Base-by-base conservation (phyloP, 768 basidiomycete genomes). In the Rhizopogon rudus region DNA sequence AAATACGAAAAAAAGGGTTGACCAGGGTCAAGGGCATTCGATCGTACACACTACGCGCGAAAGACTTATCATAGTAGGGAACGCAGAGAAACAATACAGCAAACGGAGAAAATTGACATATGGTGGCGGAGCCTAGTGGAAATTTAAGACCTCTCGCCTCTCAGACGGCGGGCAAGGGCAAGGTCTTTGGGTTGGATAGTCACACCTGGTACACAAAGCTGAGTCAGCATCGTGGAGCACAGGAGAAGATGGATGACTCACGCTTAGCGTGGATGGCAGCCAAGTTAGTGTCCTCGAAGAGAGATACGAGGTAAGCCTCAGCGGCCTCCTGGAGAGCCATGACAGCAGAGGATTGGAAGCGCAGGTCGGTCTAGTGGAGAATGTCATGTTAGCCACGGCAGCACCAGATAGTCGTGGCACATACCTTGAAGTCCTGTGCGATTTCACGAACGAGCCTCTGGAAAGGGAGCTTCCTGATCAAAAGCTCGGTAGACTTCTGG, bases 391-490 rank as follows among this genome's bases (percentile, higher is more conserved):
- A 29, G 25, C 63, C 39, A 56, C 6, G 7, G 0, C 4, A 20
- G 51, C 10, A 20, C 40, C 35, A 55, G 25, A 31, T n/a, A 6
- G n/a, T 28, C 1, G 16, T 44, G 28, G 16, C 16, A 63, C 76
- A 31, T 56, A 87, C 89, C 87, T 95, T 95, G 83, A 95, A 93
- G 73, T 92, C 92, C 74, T 93, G 91, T n/a, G 91, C 91, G 63
- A 94, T 93, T 77, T 94, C 88, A 81, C 92, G 92, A 61, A 98
- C 95, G 65, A 98, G 86, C 65, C 95, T 84, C 78, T 98, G 95
- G 93, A 98, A 98, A 63, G 96, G 96, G 60, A 98, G 91, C 87
- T 98, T 98, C 79, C 96, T 84, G 82, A 98, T 98, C 67, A 98
- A 85, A 63, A 99, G 87, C 82, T 98, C 96, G 61, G 96, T 98